Conservation (phyloP, 2,329 filamentous ascomycete genomes). For the Fusarium sp. region DNA sequence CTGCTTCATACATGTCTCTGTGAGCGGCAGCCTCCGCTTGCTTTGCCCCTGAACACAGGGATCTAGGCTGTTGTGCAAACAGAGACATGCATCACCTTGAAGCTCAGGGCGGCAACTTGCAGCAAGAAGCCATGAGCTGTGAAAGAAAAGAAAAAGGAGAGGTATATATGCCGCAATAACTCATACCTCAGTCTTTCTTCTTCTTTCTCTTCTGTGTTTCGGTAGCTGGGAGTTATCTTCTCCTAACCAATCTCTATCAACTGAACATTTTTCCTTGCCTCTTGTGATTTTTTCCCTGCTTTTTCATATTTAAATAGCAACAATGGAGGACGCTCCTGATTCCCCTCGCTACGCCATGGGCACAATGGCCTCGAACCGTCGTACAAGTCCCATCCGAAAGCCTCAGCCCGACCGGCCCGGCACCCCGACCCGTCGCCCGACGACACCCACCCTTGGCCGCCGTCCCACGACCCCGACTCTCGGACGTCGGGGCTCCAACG, state of each 20-base stretch:
- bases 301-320: not conserved
- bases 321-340: slow-evolving; percentile 19
- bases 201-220: not conserved
- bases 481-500: slow-evolving; percentile 24
- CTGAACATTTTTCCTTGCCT: not conserved
- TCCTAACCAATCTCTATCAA: not conserved
- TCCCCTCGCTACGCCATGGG: slow-evolving; percentile 40
- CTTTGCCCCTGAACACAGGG: not conserved
- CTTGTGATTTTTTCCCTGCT: not conserved
- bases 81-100: not conserved
- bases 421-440: slow-evolving; percentile 31
- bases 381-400: slow-evolving; percentile 35
- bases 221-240: not conserved
- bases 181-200: not conserved
- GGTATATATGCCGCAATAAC: not conserved
- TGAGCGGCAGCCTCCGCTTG: not conserved
- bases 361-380: slow-evolving; percentile 33
- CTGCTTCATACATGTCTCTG: not conserved
- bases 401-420: slow-evolving; percentile 19
- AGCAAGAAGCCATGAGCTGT: not conserved
- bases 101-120: not conserved
- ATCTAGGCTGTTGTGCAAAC: not conserved
- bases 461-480: slow-evolving; percentile 37
- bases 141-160: not conserved
- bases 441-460: slow-evolving; percentile 25